Evolutionary conservation across 495 filamentous ascomycete genomes (phyloP).

Genomic region (Daldinia grandis): DNA sequence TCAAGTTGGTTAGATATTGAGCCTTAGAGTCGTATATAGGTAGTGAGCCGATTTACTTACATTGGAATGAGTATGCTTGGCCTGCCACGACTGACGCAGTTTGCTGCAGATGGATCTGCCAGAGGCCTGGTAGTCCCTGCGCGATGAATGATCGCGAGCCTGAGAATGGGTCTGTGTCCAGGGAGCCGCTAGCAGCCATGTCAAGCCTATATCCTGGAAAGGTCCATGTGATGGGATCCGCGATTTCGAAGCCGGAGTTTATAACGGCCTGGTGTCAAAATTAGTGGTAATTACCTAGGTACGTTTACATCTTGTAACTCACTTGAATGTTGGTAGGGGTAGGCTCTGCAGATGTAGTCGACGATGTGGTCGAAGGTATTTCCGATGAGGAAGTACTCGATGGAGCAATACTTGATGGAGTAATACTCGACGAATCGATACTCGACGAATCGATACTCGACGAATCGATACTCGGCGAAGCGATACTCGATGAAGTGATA

Average conservation of each 20-base stretch:
- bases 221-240: background rate
- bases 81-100: background rate
- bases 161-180: background rate
- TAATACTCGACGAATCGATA: too few relatives aligned
- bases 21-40: background rate
- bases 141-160: background rate
- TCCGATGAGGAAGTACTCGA: background rate
- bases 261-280: background rate
- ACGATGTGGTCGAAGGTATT: background rate
- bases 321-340: background rate
- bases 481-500: too few relatives aligned
- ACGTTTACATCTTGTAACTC: background rate
- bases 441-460: too few relatives aligned
- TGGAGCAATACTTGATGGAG: too few relatives aligned
- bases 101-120: background rate
- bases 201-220: background rate
- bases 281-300: background rate
- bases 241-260: background rate
- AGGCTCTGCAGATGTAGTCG: background rate
- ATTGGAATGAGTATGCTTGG: background rate
- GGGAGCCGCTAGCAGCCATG: background rate
- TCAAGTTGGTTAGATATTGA: background rate
- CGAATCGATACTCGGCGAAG: too few relatives aligned
- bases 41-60: background rate
- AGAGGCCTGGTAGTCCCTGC: background rate